These are phyloP conservation scores for Endoconidiophora polonica DNA, from an alignment of 2,329 filamentous ascomycete genomes.

Conservation along the genomic window DNA sequence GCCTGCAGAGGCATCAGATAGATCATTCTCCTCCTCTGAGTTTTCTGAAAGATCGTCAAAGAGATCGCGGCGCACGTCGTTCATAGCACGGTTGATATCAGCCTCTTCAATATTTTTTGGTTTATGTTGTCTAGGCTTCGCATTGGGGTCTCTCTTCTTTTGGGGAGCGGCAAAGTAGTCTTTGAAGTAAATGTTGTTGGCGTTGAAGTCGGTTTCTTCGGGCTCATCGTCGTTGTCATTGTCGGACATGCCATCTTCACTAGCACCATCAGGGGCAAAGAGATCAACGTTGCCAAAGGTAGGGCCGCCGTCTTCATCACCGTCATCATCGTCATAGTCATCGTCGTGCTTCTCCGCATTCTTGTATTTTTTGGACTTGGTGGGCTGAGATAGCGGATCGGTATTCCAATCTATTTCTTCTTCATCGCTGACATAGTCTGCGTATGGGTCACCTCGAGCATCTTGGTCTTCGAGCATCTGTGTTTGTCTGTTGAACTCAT, in stretches of 20 bases:
- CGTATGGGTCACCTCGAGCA: conserved; percentile 55
- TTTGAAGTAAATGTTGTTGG: conserved; percentile 76
- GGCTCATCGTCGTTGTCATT: conserved; percentile 34
- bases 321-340: conserved; percentile 32
- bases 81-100: conserved; percentile 70
- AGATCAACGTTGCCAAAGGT: conserved; percentile 70
- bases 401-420: conserved; percentile 78
- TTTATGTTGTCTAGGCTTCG: conserved; percentile 26
- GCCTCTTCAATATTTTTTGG: conserved; percentile 33
- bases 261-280: conserved; percentile 53
- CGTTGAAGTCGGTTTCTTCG: conserved; percentile 43
- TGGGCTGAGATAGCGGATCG: conserved; percentile 44
- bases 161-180: conserved; percentile 86
- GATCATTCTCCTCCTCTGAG: conserved; percentile 45
- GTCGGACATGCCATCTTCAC: conserved; percentile 36
- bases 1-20: conserved; percentile 49
- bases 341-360: conserved; percentile 20
- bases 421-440: conserved; percentile 61
- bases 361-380: conserved; percentile 18
- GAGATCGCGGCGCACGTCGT: conserved; percentile 71
- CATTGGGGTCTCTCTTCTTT: conserved; percentile 29
- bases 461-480: conserved; percentile 82
- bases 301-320: conserved; percentile 59
- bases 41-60: conserved; percentile 66
- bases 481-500: conserved; percentile 89